Conservation (phyloP, 2,329 filamentous ascomycete genomes). For the Raffaelea deltoideospora region DNA sequence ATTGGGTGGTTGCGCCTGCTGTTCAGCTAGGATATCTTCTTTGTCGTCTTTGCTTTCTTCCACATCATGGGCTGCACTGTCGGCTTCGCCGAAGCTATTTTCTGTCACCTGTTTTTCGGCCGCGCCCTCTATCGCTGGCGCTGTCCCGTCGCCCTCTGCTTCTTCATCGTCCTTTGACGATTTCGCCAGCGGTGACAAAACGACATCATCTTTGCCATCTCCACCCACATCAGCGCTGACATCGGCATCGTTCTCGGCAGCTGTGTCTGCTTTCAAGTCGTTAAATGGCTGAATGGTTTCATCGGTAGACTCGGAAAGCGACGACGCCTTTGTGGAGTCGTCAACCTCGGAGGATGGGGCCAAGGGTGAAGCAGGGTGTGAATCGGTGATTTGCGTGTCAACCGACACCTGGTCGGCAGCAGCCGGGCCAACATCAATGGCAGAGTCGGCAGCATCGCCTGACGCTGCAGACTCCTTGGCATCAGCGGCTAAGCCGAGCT, state of each 20-base stretch:
- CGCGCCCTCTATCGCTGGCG: no score
- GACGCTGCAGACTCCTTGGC: not conserved
- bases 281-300: slow-evolving; percentile 30
- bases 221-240: not conserved
- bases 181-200: no score
- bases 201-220: no score
- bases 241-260: slow-evolving; percentile 2
- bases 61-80: no score
- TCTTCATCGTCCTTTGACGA: no score
- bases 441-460: slow-evolving; percentile 29
- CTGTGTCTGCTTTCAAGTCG: slow-evolving; percentile 7
- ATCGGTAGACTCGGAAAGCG: slow-evolving; percentile 46
- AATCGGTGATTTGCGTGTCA: slow-evolving; percentile 33
- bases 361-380: slow-evolving; percentile 40
- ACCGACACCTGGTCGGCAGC: slow-evolving; percentile 31
- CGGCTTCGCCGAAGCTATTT: no score
- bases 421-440: slow-evolving; percentile 34
- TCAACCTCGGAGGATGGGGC: slow-evolving; percentile 37
- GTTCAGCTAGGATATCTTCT: no score
- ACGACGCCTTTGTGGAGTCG: slow-evolving; percentile 48
- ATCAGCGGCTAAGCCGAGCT: not conserved
- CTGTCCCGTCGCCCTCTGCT: no score
- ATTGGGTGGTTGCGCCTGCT: no score
- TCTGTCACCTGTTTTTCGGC: no score
- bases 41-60: no score